Evolutionary conservation across 371 early-diverging fungal genomes (phyloP).

Genomic region (Chytridium lagenaria): DNA sequence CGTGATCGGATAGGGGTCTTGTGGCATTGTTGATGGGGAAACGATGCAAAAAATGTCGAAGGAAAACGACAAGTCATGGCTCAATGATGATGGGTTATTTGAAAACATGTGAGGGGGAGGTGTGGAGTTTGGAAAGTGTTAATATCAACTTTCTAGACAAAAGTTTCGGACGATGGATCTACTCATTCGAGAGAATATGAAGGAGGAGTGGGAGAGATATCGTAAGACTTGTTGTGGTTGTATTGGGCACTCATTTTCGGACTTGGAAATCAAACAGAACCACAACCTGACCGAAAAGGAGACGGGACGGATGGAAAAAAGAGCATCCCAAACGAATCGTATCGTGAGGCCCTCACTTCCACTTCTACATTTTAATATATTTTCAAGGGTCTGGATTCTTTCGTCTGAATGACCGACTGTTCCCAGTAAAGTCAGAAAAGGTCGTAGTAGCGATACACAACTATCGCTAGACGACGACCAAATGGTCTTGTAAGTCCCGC

Average conservation of each 20-base stretch:
- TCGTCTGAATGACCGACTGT: constrained; percentile 4
- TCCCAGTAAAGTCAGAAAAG: background rate
- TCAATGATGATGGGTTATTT: background rate
- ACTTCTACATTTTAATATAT: background rate
- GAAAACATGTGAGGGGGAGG: background rate
- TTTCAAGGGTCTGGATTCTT: constrained; percentile 3
- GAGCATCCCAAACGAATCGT: background rate
- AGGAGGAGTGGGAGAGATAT: background rate
- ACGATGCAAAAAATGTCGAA: background rate
- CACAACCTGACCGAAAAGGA: background rate
- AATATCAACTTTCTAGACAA: background rate
- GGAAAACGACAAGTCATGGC: background rate
- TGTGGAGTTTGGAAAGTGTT: too few species aligned
- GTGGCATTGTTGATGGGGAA: background rate
- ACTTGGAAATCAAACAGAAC: too few species aligned
- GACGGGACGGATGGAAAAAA: background rate
- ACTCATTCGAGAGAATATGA: background rate
- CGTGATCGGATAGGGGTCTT: too few species aligned
- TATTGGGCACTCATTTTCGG: too few species aligned
- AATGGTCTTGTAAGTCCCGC: background rate
- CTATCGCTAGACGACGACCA: background rate
- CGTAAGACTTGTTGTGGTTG: background rate
- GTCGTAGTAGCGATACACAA: too few species aligned
- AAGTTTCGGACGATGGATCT: background rate
- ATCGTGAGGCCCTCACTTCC: too few species aligned